phyloP scores from a whole-genome alignment of 495 filamentous ascomycete genomes.

The Wilcoxina mikolae region DNA sequence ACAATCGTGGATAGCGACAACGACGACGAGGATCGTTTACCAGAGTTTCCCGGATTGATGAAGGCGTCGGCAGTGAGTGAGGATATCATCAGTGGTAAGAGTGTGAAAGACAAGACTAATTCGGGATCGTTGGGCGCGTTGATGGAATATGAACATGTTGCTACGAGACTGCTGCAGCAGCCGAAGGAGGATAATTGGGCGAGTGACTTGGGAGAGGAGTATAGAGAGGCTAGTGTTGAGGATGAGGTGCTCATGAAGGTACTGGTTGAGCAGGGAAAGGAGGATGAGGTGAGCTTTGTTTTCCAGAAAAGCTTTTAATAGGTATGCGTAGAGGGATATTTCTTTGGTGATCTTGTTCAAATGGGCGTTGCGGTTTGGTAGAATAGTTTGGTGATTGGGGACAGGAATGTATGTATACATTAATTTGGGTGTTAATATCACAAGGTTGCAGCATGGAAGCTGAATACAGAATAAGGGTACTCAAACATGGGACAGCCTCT shows the following conservation, averaged over 20 bases:
- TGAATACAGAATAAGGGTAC: too few species aligned
- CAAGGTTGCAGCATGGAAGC: too few species aligned
- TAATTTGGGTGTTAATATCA: too few species aligned
- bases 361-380: too few species aligned
- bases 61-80: constrained; percentile 49
- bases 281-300: constrained; percentile 41
- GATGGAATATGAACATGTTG: constrained; percentile 52
- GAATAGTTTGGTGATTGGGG: too few species aligned
- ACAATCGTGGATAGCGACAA: constrained; percentile 25
- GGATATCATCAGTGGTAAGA: constrained; percentile 36
- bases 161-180: constrained; percentile 33
- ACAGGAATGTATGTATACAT: too few species aligned
- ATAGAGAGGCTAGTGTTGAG: constrained; percentile 35
- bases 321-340: too few species aligned
- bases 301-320: constrained; percentile 43
- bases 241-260: constrained; percentile 49
- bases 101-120: constrained; percentile 19
- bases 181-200: constrained; percentile 7
- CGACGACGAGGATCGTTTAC: constrained; percentile 35
- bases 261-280: constrained; percentile 40
- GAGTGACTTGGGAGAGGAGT: constrained; percentile 22
- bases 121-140: constrained; percentile 43
- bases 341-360: too few species aligned
- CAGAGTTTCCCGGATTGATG: constrained; percentile 31
- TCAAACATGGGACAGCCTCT: too few species aligned